Conservation (phyloP, 495 filamentous ascomycete species). For the Parathielavia hyrcaniae region DNA sequence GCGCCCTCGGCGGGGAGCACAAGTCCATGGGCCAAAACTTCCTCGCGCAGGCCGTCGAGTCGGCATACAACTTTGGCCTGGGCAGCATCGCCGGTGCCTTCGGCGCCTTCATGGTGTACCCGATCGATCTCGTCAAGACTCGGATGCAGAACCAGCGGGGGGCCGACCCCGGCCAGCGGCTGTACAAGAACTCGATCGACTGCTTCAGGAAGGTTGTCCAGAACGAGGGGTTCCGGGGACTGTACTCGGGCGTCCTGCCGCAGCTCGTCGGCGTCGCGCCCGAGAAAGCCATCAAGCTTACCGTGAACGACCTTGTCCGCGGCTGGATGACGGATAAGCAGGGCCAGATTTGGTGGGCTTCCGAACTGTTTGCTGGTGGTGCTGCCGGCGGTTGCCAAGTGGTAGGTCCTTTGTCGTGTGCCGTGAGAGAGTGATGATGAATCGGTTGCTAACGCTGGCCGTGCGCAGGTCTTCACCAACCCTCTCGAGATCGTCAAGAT, state of each 20-base stretch:
- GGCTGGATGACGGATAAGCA: constrained; percentile 68
- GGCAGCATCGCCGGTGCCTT: constrained; percentile 91
- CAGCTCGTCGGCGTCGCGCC: constrained; percentile 95
- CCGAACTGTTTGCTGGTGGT: constrained; percentile 85
- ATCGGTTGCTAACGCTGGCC: constrained; percentile 18
- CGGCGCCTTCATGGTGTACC: constrained; percentile 98
- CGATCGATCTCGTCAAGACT: constrained; percentile 97
- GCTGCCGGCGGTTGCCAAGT: constrained; percentile 92
- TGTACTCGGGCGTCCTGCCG: constrained; percentile 91
- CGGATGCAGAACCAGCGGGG: constrained; percentile 96
- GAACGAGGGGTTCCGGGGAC: constrained; percentile 81
- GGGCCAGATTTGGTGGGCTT: constrained; percentile 61
- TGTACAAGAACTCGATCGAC: constrained; percentile 96
- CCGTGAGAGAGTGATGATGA: not conserved
- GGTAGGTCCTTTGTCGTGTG: constrained; percentile 50
- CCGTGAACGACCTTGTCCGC: constrained; percentile 90
- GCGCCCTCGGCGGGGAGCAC: constrained; percentile 41
- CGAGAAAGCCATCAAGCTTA: constrained; percentile 98
- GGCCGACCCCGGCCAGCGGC: constrained; percentile 67
- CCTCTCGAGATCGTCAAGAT: constrained; percentile 99
- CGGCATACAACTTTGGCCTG: constrained; percentile 80
- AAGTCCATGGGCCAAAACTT: constrained; percentile 39
- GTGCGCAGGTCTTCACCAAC: constrained; percentile 79
- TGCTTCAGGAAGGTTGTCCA: constrained; percentile 85
- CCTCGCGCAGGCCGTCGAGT: constrained; percentile 62